phyloP scores from a whole-genome alignment of 495 filamentous ascomycete species.

The Penicillium alfredii region DNA sequence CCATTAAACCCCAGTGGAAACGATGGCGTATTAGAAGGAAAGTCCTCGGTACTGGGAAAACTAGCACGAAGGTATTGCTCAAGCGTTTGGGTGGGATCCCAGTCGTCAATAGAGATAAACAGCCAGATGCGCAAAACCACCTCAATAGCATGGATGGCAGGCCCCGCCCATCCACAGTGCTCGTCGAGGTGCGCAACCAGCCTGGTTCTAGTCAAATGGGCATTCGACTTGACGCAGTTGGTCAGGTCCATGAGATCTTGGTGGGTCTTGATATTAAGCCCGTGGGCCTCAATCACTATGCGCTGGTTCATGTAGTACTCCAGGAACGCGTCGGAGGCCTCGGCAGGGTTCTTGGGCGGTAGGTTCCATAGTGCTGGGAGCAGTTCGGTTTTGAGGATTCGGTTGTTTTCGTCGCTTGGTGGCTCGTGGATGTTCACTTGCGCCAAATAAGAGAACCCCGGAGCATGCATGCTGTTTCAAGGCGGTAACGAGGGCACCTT shows the following conservation, averaged over 20 bases:
- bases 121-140: constrained; percentile 3
- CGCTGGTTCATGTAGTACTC: constrained; percentile 5
- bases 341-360: background rate
- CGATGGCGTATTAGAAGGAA: background rate
- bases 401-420: background rate
- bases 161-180: background rate
- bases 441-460: too few species aligned
- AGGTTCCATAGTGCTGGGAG: constrained; percentile 5
- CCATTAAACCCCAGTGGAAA: constrained; percentile 8
- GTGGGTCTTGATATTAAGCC: constrained; percentile 3
- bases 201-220: constrained; percentile 1
- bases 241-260: constrained; percentile 5
- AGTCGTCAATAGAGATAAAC: constrained; percentile 4
- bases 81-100: constrained; percentile 4
- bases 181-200: background rate
- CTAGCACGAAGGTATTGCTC: constrained; percentile 3
- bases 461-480: too few species aligned
- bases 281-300: constrained; percentile 4
- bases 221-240: constrained; percentile 1
- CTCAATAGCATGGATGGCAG: constrained; percentile 3
- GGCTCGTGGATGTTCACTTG: background rate
- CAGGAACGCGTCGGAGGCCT: constrained; percentile 3
- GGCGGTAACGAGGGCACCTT: too few species aligned
- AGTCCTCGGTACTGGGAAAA: constrained; percentile 1
- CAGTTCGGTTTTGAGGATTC: background rate